Evolutionary conservation across 768 basidiomycete species (phyloP), one percentile per base, ranked within the genome.

Genomic region (Kwoniella newhampshirensis): DNA sequence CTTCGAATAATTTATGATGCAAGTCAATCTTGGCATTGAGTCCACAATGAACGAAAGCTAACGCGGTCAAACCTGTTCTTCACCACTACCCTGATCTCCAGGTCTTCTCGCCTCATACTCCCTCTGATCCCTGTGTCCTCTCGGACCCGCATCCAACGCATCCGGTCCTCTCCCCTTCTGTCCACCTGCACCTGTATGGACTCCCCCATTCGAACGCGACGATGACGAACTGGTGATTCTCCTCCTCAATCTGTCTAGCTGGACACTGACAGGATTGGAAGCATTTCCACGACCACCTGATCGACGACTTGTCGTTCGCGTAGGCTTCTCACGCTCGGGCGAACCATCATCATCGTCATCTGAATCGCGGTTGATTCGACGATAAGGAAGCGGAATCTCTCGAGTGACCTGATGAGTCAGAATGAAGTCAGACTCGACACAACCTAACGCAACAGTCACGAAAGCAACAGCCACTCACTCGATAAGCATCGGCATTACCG

Each of bases 401-500:
- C 86, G 81, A 1, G 87, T 90, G 40, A 88, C 84, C 57, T 55
- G 27, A 32, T 6, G 32, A 32, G 13, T 6, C 25, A 39, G 28
- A n/a, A 12, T 2, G 25, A 21, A 25, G 17, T 61, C 52, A 9
- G 50, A 41, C 35, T 49, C 41, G 40, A 18, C 32, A 32, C 32
- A 13, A 32, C 7, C 32, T 6, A 32, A 13, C n/a, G n/a, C n/a
- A 11, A 3, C 42, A 40, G 37, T 3, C 37, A 12, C 4, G 18
- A 54, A 21, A 17, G 18, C 23, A 43, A 43, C 2, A 35, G 5
- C 26, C 18, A 36, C 46, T 32, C 36, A 62, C 73, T 21, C 91
- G 89, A 74, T 90, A 94, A 66, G 91, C 90, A 81, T 90, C 89
- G 75, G 88, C 84, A 74, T 96, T 96, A 80, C 89, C 88, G 25